A percentile compares a stretch with the other conserved stretches of the same genome.
These are phyloP conservation scores for Wickerhamomyces canadensis DNA, from an alignment of 805 yeast species.

Conservation along the genomic window DNA sequence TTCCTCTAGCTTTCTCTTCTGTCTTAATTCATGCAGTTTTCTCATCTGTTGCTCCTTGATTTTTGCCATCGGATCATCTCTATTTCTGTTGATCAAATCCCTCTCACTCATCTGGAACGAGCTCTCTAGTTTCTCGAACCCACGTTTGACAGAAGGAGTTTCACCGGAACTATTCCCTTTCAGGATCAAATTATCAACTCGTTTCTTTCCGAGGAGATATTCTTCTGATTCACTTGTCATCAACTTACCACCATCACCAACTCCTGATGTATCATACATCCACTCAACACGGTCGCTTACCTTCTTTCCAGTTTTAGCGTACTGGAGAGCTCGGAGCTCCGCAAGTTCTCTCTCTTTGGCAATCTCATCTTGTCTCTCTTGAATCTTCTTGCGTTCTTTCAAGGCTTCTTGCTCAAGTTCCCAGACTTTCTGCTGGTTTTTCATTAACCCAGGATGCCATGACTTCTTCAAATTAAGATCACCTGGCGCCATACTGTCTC, in stretches of 20 bases:
- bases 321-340: conserved; percentile 45
- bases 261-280: conserved; percentile 70
- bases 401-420: conserved; percentile 71
- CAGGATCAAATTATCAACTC: conserved; percentile 35
- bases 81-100: conserved; percentile 19
- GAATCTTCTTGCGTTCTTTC: conserved; percentile 59
- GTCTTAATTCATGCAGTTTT: conserved; percentile 10
- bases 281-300: conserved; percentile 56
- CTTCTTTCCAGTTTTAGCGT: conserved; percentile 33
- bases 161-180: conserved; percentile 9
- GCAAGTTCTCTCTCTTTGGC: conserved; percentile 54
- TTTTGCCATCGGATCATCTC: conserved; percentile 47
- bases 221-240: conserved; percentile 38
- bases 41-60: conserved; percentile 27
- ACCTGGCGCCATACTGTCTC: conserved; percentile 66
- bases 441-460: conserved; percentile 89
- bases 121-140: conserved; percentile 13
- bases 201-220: conserved; percentile 46
- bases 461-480: conserved; percentile 89
- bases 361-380: conserved; percentile 60
- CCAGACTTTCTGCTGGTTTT: conserved; percentile 85
- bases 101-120: conserved; percentile 10
- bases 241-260: conserved; percentile 22
- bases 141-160: conserved; percentile 18
- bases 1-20: conserved; percentile 23